phyloP scores from a whole-genome alignment of 129 eudicot species.

The Flaveria brownii region DNA sequence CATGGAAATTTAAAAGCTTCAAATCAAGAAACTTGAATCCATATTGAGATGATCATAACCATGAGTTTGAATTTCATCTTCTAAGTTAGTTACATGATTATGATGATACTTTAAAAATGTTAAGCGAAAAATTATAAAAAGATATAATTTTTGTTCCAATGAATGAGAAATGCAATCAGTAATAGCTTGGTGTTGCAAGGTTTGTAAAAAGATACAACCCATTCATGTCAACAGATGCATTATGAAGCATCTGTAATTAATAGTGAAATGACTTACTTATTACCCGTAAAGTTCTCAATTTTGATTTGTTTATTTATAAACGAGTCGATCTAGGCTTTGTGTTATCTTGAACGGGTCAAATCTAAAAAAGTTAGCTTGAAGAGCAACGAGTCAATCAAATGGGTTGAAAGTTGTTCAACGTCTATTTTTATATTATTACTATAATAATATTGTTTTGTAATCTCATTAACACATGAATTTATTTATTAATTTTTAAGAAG shows the following conservation, averaged over 20 bases:
- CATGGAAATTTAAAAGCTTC: too few relatives aligned
- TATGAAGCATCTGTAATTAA: conserved; percentile 7
- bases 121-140: too few relatives aligned
- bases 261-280: neutral
- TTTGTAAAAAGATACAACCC: conserved; percentile 20
- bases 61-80: too few relatives aligned
- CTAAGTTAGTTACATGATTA: too few relatives aligned
- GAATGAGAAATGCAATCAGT: neutral
- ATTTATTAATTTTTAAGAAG: neutral
- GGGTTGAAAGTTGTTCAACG: neutral
- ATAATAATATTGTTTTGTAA: neutral
- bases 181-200: conserved; percentile 47
- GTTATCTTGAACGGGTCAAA: neutral
- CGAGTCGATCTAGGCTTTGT: neutral
- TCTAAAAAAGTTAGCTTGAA: neutral
- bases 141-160: too few relatives aligned
- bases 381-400: neutral
- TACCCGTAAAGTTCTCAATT: neutral
- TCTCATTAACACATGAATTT: neutral
- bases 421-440: neutral
- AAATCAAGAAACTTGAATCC: too few relatives aligned
- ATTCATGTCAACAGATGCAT: conserved; percentile 12
- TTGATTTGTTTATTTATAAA: neutral
- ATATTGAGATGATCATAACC: too few relatives aligned
- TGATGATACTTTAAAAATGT: too few relatives aligned